Conservation (phyloP, 108 stramenopile species). For the Cafeteria roenbergensis region DNA sequence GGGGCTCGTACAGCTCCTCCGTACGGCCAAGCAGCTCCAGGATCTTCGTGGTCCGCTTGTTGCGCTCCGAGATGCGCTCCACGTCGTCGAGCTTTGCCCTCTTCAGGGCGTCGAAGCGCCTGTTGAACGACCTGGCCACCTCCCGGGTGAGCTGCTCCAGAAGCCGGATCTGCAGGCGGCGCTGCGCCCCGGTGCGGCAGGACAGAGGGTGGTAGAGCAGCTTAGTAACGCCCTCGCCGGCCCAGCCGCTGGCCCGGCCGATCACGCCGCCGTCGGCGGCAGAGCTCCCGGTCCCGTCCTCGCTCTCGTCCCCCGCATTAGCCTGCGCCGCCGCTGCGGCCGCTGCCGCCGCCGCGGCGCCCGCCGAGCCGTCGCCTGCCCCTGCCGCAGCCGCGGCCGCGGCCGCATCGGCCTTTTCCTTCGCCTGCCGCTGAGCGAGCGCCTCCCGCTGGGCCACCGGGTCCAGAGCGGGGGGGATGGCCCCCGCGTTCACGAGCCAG, state of each 20-base stretch:
- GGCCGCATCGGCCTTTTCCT: background rate
- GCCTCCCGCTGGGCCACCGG: background rate
- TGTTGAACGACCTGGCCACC: conserved; percentile 36
- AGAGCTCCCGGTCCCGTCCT: background rate
- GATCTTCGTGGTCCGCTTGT: conserved; percentile 42
- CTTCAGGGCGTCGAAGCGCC: conserved; percentile 22
- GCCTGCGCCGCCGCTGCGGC: background rate
- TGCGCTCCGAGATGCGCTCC: conserved; percentile 28
- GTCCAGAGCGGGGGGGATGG: conserved; percentile 6
- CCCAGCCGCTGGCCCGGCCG: background rate
- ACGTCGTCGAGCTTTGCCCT: conserved; percentile 24
- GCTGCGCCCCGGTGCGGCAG: conserved; percentile 32
- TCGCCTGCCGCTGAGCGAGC: too few relatives aligned
- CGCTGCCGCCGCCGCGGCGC: background rate
- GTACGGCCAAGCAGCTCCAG: conserved; percentile 23
- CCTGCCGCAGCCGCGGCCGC: background rate
- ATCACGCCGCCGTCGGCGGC: background rate
- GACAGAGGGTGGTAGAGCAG: conserved; percentile 48
- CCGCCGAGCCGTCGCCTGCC: background rate
- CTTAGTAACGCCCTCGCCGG: background rate
- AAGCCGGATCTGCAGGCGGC: conserved; percentile 41
- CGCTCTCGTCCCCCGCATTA: conserved; percentile 3
- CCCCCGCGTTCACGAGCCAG: conserved; percentile 22
- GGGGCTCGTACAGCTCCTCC: conserved; percentile 21
- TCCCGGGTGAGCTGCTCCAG: conserved; percentile 31